These are phyloP conservation scores for Apiotrichum veenhuisii DNA, from an alignment of 1,284 basidiomycete genomes.

Conservation along the genomic window DNA sequence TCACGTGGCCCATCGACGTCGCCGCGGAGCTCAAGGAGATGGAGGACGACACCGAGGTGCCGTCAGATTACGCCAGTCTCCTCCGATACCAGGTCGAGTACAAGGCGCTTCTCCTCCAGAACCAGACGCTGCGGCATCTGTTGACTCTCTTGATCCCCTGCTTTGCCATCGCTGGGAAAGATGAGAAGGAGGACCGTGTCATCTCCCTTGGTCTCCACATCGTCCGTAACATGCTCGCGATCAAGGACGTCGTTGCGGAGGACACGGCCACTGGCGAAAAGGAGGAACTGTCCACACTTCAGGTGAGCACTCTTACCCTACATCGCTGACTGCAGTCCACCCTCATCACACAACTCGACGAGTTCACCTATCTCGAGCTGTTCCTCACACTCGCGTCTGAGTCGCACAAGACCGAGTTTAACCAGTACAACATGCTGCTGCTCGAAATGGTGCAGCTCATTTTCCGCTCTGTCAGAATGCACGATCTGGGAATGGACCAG, in stretches of 20 bases:
- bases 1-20: conserved; percentile 96
- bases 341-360: conserved; percentile 66
- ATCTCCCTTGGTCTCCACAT: conserved; percentile 84
- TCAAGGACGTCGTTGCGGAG: conserved; percentile 72
- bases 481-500: conserved; percentile 63
- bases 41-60: conserved; percentile 63
- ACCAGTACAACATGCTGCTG: conserved; percentile 76
- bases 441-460: conserved; percentile 87
- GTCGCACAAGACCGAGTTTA: conserved; percentile 68
- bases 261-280: conserved; percentile 67
- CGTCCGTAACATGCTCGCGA: conserved; percentile 82
- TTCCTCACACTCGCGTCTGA: conserved; percentile 78
- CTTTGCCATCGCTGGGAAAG: conserved; percentile 63
- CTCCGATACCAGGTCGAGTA: conserved; percentile 75
- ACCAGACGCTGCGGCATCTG: conserved; percentile 61
- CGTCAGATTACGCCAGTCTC: conserved; percentile 81
- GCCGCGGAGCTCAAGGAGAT: conserved; percentile 86
- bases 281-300: conserved; percentile 68
- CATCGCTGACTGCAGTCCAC: conserved; percentile 52
- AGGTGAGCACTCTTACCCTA: conserved; percentile 47
- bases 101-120: conserved; percentile 66
- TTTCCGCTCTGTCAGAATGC: conserved; percentile 69
- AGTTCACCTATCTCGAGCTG: conserved; percentile 70
- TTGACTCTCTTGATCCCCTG: conserved; percentile 68
- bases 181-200: conserved; percentile 74